These are phyloP conservation scores for Kockovaella imperatae DNA, from an alignment of 768 basidiomycete species.

Conservation along the genomic window DNA sequence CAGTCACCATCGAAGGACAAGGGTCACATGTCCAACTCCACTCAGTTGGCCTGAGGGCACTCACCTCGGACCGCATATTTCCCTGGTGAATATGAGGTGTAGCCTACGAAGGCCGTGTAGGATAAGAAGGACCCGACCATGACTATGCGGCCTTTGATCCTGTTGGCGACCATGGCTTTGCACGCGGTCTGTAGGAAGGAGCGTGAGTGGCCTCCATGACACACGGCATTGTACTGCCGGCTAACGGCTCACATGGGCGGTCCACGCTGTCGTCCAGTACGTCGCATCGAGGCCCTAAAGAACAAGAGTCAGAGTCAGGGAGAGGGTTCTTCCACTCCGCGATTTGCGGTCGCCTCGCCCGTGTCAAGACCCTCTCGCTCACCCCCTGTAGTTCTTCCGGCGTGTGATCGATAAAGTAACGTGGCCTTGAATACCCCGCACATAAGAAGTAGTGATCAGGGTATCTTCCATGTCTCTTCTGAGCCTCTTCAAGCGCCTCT, in stretches of 20 bases:
- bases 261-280: conserved; percentile 6
- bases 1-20: background rate
- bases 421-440: conserved; percentile 61
- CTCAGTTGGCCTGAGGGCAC: conserved; percentile 1
- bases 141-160: conserved; percentile 59
- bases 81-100: conserved; percentile 67
- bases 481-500: conserved; percentile 59
- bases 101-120: conserved; percentile 69
- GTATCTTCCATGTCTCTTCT: conserved; percentile 52
- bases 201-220: background rate
- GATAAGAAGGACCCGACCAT: conserved; percentile 69
- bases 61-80: conserved; percentile 79
- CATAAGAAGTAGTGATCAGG: conserved; percentile 75
- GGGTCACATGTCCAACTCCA: background rate
- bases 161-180: conserved; percentile 57
- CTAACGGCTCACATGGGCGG: conserved; percentile 49
- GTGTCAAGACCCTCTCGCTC: background rate
- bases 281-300: conserved; percentile 9
- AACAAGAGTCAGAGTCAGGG: background rate
- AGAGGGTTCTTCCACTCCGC: background rate
- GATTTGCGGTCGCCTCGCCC: background rate
- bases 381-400: conserved; percentile 53
- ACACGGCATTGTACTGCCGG: background rate
- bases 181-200: conserved; percentile 53
- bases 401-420: conserved; percentile 64